Conservation (phyloP, 495 filamentous ascomycete species). For the Neurospora sp. region DNA sequence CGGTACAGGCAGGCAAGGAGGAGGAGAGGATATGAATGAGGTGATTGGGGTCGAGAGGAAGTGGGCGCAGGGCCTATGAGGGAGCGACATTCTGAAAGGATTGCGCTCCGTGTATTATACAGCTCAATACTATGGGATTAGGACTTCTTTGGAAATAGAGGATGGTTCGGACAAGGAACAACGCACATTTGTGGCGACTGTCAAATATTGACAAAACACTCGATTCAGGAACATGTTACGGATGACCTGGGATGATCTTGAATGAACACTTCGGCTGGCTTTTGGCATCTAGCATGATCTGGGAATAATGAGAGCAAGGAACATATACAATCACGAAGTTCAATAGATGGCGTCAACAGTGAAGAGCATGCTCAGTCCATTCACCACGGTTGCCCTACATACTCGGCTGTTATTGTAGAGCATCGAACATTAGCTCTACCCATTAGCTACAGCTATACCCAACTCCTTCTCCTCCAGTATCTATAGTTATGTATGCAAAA, state of each 20-base stretch:
- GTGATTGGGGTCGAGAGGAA: neutral
- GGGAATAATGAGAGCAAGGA: neutral
- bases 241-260: neutral
- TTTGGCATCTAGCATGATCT: neutral
- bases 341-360: neutral
- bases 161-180: neutral
- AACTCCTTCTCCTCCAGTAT: neutral
- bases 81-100: neutral
- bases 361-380: neutral
- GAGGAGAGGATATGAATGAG: neutral
- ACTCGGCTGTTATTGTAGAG: neutral
- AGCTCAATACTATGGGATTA: neutral
- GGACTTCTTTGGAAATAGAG: neutral
- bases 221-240: neutral
- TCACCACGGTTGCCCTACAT: neutral
- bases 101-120: neutral
- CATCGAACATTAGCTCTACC: neutral
- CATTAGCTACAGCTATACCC: neutral
- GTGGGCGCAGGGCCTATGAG: neutral
- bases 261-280: neutral
- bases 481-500: neutral
- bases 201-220: neutral
- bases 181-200: neutral
- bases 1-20: neutral
- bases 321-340: neutral